Evolutionary conservation across 2,329 filamentous ascomycete species (phyloP).

Genomic region (Diaporthe sp.): DNA sequence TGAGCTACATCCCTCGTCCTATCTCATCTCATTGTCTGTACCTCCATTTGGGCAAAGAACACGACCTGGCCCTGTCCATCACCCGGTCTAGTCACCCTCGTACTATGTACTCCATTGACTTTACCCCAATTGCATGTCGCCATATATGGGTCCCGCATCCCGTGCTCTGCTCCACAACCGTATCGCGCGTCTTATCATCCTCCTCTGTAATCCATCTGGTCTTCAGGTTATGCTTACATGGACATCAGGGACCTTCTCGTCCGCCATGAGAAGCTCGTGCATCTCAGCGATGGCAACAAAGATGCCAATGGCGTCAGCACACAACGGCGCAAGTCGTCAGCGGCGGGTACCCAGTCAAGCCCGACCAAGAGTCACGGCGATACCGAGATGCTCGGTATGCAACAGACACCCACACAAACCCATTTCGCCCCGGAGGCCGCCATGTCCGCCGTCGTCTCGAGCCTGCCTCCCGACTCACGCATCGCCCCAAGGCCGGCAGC

Average conservation of each 20-base stretch:
- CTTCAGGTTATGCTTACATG: constrained; percentile 65
- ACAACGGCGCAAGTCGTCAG: constrained; percentile 65
- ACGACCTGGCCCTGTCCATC: constrained; percentile 26
- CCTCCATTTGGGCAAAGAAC: constrained; percentile 8
- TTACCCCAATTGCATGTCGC: constrained; percentile 25
- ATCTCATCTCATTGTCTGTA: constrained; percentile 12
- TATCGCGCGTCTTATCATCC: constrained; percentile 36
- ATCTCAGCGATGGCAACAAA: constrained; percentile 71
- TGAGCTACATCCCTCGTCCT: constrained; percentile 55
- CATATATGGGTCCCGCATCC: constrained; percentile 35
- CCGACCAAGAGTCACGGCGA: constrained; percentile 63
- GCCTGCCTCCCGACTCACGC: constrained; percentile 63
- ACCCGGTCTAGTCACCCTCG: constrained; percentile 11
- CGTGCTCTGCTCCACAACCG: constrained; percentile 32
- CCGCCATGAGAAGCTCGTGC: constrained; percentile 74
- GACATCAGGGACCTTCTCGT: constrained; percentile 75
- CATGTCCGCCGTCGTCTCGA: constrained; percentile 53
- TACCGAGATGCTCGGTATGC: constrained; percentile 61
- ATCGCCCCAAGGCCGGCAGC: constrained; percentile 58
- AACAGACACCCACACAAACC: constrained; percentile 50
- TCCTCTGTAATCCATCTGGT: constrained; percentile 27
- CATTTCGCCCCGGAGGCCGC: constrained; percentile 59
- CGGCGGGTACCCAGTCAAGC: constrained; percentile 59
- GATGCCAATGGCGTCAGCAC: constrained; percentile 51
- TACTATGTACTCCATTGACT: constrained; percentile 22